phyloP scores from a whole-genome alignment of 2,329 filamentous ascomycete genomes.

The Podosphaera xanthii region DNA sequence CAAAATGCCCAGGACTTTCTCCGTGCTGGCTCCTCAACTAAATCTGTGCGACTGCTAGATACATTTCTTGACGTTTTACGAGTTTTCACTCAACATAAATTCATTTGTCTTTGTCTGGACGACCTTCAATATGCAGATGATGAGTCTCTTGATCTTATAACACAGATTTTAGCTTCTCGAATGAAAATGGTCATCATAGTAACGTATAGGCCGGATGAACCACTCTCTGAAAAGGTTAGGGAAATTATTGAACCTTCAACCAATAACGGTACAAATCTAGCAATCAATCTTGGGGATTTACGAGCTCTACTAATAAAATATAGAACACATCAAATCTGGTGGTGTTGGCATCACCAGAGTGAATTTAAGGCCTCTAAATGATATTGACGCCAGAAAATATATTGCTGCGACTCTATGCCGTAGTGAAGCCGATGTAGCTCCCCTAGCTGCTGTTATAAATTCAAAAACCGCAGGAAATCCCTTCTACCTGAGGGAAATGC shows the following conservation, averaged over 20 bases:
- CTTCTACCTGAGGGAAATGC: slow-evolving; percentile 79
- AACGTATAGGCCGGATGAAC: slow-evolving; percentile 30
- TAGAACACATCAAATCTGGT: slow-evolving; percentile 17
- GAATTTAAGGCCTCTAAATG: slow-evolving; percentile 46
- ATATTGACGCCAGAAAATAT: slow-evolving; percentile 62
- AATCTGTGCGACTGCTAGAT: slow-evolving; percentile 56
- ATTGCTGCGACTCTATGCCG: slow-evolving; percentile 64
- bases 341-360: slow-evolving; percentile 44
- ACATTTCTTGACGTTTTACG: slow-evolving; percentile 70
- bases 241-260: slow-evolving; percentile 30
- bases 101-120: slow-evolving; percentile 73
- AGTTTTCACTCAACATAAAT: slow-evolving; percentile 58
- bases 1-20: slow-evolving; percentile 36
- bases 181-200: slow-evolving; percentile 49
- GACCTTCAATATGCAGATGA: slow-evolving; percentile 80
- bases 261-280: slow-evolving; percentile 24
- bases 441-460: slow-evolving; percentile 64
- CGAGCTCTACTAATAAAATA: slow-evolving; percentile 6
- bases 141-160: slow-evolving; percentile 64
- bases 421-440: slow-evolving; percentile 45
- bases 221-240: slow-evolving; percentile 24
- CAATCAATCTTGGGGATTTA: neutral
- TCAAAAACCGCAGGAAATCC: slow-evolving; percentile 56
- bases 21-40: slow-evolving; percentile 32
- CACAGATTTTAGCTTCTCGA: slow-evolving; percentile 54